These are phyloP conservation scores for Creolimax fragrantissima DNA, from an alignment of 78 protist species.

Conservation along the genomic window DNA sequence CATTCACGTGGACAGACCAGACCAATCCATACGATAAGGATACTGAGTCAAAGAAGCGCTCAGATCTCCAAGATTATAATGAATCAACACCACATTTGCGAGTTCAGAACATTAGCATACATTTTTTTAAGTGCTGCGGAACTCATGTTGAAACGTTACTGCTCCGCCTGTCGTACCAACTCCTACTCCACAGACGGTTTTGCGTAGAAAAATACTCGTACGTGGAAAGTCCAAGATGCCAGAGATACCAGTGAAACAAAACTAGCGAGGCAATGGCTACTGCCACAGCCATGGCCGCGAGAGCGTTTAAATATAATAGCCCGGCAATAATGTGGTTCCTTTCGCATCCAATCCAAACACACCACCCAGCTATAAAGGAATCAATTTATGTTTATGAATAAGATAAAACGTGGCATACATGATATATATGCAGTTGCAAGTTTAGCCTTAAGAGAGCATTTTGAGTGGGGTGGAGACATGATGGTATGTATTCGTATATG, in stretches of 20 bases:
- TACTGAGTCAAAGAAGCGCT: no score
- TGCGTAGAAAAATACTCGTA: background rate
- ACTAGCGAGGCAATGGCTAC: background rate
- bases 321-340: background rate
- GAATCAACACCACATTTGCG: no score
- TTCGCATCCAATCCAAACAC: background rate
- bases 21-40: no score
- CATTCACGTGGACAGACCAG: no score
- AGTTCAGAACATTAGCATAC: no score
- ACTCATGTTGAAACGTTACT: background rate
- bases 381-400: background rate
- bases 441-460: no score
- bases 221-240: background rate
- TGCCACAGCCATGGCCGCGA: background rate
- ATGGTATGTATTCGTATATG: no score
- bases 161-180: background rate
- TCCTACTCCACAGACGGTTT: background rate
- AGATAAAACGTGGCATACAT: no score
- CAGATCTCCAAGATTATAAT: no score
- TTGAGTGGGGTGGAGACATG: no score
- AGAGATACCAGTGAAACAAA: background rate
- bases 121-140: no score
- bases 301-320: background rate
- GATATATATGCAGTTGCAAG: no score
- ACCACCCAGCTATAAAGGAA: background rate